Percentiles rank a stretch among this genome's conserved stretches.
Conservation (phyloP, 805 yeast species). For the Torulaspora quercuum region DNA sequence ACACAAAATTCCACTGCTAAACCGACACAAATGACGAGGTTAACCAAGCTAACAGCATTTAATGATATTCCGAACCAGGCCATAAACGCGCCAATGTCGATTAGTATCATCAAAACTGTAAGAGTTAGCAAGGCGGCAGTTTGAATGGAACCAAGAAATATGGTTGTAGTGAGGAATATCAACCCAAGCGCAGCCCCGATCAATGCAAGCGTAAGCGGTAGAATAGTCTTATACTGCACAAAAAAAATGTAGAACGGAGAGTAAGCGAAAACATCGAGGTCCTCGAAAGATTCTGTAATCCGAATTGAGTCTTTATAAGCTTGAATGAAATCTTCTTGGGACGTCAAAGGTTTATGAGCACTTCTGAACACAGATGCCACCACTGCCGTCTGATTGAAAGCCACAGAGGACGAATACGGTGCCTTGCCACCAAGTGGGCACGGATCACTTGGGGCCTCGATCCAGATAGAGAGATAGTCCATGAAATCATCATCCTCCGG, state of each 20-base stretch:
- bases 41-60: constrained; percentile 87
- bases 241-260: constrained; percentile 92
- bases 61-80: constrained; percentile 68
- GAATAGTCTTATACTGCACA: constrained; percentile 75
- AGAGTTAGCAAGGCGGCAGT: constrained; percentile 54
- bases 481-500: constrained; percentile 74
- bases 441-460: constrained; percentile 75
- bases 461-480: constrained; percentile 76
- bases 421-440: constrained; percentile 97
- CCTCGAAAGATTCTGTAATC: constrained; percentile 56
- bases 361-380: constrained; percentile 70
- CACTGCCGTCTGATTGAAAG: constrained; percentile 44
- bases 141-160: constrained; percentile 63
- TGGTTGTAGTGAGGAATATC: constrained; percentile 50
- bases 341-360: constrained; percentile 71
- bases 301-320: constrained; percentile 74
- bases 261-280: constrained; percentile 72
- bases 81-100: constrained; percentile 79
- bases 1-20: constrained; percentile 90
- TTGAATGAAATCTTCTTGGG: constrained; percentile 78
- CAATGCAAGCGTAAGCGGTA: constrained; percentile 53
- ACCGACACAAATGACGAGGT: constrained; percentile 88
- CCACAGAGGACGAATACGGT: constrained; percentile 67
- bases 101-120: constrained; percentile 61
- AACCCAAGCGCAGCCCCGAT: constrained; percentile 49